phyloP scores from a whole-genome alignment of 352 stramenopile species.

The Phytopythium sindhum region DNA sequence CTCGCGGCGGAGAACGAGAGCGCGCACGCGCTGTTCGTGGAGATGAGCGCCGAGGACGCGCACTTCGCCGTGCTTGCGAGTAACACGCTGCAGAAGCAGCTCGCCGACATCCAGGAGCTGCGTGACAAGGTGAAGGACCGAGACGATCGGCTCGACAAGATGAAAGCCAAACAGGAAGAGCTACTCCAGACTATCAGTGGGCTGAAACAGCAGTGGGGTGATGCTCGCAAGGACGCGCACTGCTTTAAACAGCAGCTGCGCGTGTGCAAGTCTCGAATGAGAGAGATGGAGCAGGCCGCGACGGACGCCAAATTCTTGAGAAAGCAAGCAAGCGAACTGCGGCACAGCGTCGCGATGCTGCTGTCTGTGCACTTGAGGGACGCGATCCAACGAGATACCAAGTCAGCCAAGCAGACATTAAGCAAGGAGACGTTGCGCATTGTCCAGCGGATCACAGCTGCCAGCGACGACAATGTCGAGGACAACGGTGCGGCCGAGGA shows the following conservation, averaged over 20 bases:
- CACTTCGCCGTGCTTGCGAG: conserved; percentile 50
- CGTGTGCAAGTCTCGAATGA: conserved; percentile 37
- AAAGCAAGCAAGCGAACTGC: conserved; percentile 31
- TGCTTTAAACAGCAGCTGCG: conserved; percentile 60
- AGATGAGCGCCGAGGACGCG: conserved; percentile 56
- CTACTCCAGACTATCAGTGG: conserved; percentile 34
- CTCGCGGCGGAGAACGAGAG: conserved; percentile 65
- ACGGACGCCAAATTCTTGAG: conserved; percentile 42
- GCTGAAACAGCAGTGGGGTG: conserved; percentile 46
- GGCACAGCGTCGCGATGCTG: conserved; percentile 35
- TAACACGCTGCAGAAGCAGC: conserved; percentile 39
- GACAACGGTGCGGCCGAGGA: background rate
- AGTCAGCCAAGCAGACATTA: conserved; percentile 50
- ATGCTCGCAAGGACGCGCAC: conserved; percentile 52
- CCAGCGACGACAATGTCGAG: background rate
- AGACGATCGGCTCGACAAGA: conserved; percentile 19
- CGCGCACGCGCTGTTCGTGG: conserved; percentile 48
- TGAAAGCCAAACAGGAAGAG: conserved; percentile 34
- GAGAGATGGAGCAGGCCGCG: conserved; percentile 21
- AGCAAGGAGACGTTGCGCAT: conserved; percentile 51
- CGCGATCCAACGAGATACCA: conserved; percentile 46
- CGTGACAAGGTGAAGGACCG: conserved; percentile 19
- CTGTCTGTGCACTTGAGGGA: conserved; percentile 37
- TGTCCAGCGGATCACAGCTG: conserved; percentile 11
- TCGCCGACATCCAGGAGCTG: conserved; percentile 34